Base-by-base conservation (phyloP, 805 yeast species). In the Blastobotrys chiropterorum region DNA sequence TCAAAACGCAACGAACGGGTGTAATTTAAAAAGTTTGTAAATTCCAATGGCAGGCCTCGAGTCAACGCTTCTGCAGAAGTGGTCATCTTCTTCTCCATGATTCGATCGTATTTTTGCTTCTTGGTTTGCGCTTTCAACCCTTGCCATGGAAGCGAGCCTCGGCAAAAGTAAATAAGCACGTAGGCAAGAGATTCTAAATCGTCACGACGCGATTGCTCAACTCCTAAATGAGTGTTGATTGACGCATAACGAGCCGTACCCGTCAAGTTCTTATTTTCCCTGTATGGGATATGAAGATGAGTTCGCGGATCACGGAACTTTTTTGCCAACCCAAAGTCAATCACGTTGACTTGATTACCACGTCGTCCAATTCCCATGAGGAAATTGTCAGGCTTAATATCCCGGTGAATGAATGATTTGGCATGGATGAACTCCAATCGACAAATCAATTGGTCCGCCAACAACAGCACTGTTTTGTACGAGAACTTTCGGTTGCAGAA, bases 61-160 rank as follows among this genome's bases (percentile, higher is more conserved):
- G 97, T 90, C 62, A 92, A 78, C 13, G 82, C 79, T 64, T 87
- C 94, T 41, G 90, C 80, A 21, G 95, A 85, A 6, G 96, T 88
- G 47, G 95, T 82, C 81, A 90, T 82, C 70, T 92, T 92, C 75
- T 87, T 88, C 68, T 92, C 97, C 83, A 92, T 83, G 62, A 92
- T 94, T 56, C 97, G 80, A 72, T 92, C 97, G 71, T 92, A 92
- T 72, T 94, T 92, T 70, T 92, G 97, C 73, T 95, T 87, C 73
- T 92, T 92, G 14, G 97, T 89, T 21, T 92, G 94, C 40, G 98
- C 99, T 71, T 90, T 90, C 64, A 92, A 79, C 2, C 99, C 99
- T 72, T 92, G 99, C 99, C 99, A 92, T 50, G 99, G 99, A 63
- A 92, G 80, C 15, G 95, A 86, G 44, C 99, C 98, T 53, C 96